phyloP scores from a whole-genome alignment of 225 moss, liverwort and hornwort species.

The Neckera pumila region DNA sequence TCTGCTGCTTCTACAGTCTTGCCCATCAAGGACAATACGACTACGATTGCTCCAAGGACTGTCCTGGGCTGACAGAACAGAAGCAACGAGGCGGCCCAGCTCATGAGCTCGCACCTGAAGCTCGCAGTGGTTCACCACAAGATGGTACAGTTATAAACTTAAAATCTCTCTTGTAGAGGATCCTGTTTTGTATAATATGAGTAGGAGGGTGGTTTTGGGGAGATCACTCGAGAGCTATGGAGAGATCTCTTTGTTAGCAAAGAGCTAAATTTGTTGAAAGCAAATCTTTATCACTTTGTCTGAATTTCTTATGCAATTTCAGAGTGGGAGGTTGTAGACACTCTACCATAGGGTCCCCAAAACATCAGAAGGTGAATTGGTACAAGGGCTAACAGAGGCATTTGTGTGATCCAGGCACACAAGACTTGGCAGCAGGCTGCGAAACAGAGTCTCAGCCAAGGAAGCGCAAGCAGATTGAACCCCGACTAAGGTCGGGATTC shows the following conservation, averaged over 20 bases:
- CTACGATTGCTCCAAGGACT: not conserved
- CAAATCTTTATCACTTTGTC: not conserved
- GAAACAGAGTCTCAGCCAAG: not conserved
- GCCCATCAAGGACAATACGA: not conserved
- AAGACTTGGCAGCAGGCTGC: not conserved
- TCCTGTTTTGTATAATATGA: not conserved
- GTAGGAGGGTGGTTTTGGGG: not conserved
- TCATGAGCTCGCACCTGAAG: not conserved
- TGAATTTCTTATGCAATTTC: not conserved
- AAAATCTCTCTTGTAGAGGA: not conserved
- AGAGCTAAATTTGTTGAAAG: not conserved
- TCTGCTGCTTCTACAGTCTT: constrained; percentile 20
- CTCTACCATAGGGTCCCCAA: not conserved
- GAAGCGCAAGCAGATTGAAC: not conserved
- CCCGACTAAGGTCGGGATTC: not conserved
- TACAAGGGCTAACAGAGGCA: not conserved
- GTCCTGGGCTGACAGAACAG: not conserved
- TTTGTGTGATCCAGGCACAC: not conserved
- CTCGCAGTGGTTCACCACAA: not conserved
- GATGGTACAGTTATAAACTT: not conserved
- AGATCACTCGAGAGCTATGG: not conserved
- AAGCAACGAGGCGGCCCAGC: not conserved
- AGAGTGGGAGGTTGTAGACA: not conserved
- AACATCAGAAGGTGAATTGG: not conserved
- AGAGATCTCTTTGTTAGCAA: not conserved